phyloP scores from a whole-genome alignment of 2,329 filamentous ascomycete genomes.

The Botrytis fragariae region DNA sequence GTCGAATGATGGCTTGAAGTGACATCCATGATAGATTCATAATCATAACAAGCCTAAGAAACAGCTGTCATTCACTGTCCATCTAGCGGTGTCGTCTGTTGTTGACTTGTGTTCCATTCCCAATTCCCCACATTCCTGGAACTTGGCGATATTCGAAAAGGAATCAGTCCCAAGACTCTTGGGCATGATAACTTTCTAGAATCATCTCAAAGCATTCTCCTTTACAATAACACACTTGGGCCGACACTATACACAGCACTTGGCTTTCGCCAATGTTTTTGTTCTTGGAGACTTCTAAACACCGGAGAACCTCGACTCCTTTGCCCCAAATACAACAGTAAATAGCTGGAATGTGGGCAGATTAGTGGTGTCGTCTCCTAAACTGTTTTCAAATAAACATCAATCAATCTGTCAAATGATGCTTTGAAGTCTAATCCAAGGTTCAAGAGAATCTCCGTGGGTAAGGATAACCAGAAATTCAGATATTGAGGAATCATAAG shows the following conservation, averaged over 20 bases:
- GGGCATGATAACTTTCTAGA: neutral
- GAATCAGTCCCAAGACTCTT: constrained; percentile 1
- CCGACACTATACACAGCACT: neutral
- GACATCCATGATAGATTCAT: neutral
- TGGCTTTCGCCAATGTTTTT: neutral
- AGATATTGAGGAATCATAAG: neutral
- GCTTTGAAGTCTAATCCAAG: neutral
- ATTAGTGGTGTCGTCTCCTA: neutral
- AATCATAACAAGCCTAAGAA: neutral
- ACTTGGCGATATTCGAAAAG: neutral
- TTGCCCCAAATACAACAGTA: neutral
- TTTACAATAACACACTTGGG: neutral
- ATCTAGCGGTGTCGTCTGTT: neutral
- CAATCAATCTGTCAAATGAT: neutral
- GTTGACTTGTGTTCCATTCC: neutral
- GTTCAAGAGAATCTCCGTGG: neutral
- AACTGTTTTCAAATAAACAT: neutral
- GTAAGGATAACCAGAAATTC: neutral
- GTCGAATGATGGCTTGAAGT: neutral
- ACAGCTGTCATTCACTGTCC: neutral
- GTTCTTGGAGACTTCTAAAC: neutral
- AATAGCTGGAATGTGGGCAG: constrained; percentile 8
- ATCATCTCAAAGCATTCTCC: neutral
- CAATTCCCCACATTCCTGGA: neutral
- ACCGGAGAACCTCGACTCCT: neutral